A percentile compares a stretch with the other conserved stretches of the same genome.
Conservation (phyloP, 2,329 filamentous ascomycete genomes). For the Xylariaceae sp. region DNA sequence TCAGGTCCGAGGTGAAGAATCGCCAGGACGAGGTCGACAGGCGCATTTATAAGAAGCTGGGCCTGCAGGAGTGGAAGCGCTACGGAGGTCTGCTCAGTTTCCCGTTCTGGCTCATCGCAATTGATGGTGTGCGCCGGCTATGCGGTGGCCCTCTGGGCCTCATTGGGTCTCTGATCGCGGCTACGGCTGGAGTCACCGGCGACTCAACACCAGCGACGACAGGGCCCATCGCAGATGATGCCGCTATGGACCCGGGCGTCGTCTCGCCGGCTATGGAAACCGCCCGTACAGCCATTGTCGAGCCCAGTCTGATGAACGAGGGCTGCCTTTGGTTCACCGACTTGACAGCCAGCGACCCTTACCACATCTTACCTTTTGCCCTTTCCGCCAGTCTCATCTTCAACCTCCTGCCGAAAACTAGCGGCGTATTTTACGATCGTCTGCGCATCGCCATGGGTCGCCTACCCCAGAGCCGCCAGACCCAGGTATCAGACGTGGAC, state of each 20-base stretch:
- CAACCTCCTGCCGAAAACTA: slow-evolving; percentile 35
- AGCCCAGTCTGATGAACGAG: slow-evolving; percentile 44
- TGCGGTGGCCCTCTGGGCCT: slow-evolving; percentile 39
- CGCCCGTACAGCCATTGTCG: slow-evolving; percentile 14
- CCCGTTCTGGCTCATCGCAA: slow-evolving; percentile 47
- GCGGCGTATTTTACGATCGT: slow-evolving; percentile 25
- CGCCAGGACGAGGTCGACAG: slow-evolving; percentile 25
- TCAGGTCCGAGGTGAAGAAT: slow-evolving; percentile 27
- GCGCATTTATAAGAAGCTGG: slow-evolving; percentile 34
- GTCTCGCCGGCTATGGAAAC: not conserved
- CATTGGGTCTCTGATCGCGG: slow-evolving; percentile 33
- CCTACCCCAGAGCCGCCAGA: not conserved
- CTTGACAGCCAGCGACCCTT: slow-evolving; percentile 50
- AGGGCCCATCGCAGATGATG: not conserved
- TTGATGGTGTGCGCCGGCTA: slow-evolving; percentile 49
- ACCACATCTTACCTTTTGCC: slow-evolving; percentile 43
- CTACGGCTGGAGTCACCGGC: not conserved
- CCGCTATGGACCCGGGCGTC: slow-evolving; percentile 1
- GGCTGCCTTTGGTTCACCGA: slow-evolving; percentile 55
- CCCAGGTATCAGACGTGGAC: not conserved
- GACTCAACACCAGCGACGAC: not conserved
- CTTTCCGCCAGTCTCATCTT: slow-evolving; percentile 36
- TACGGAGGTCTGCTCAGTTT: slow-evolving; percentile 40
- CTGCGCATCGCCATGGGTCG: slow-evolving; percentile 5
- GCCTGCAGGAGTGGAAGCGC: slow-evolving; percentile 47